Conservation (phyloP, 2,329 filamentous ascomycete genomes). For the Fusarium sp. region DNA sequence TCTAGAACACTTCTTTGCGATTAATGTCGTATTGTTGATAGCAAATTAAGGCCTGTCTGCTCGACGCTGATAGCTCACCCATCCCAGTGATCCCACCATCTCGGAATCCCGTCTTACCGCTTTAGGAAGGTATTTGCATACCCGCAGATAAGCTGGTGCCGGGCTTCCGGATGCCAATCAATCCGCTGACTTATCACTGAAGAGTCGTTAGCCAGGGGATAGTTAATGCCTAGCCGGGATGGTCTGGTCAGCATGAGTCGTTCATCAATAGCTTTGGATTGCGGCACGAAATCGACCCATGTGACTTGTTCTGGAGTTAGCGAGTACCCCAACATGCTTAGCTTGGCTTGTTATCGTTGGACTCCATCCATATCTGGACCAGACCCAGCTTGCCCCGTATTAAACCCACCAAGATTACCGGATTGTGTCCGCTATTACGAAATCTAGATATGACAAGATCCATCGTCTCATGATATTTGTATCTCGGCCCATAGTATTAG, state of each 20-base stretch:
- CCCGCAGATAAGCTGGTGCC: constrained; percentile 32
- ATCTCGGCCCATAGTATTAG: background rate
- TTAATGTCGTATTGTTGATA: background rate
- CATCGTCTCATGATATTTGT: background rate
- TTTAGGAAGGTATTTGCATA: constrained; percentile 17
- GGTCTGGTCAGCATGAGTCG: too few relatives aligned
- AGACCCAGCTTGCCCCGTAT: background rate
- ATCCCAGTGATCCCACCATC: constrained; percentile 4
- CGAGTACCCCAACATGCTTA: background rate
- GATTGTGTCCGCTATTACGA: background rate
- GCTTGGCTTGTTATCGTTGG: background rate
- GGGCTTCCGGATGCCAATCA: constrained; percentile 19
- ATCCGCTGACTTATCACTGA: constrained; percentile 2
- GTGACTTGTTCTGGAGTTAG: background rate
- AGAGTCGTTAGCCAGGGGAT: background rate
- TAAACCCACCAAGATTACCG: constrained; percentile 7
- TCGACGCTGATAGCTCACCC: background rate
- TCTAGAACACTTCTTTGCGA: constrained; percentile 29
- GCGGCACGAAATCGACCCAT: background rate
- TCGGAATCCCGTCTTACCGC: background rate
- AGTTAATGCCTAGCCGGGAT: too few relatives aligned
- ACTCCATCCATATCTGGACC: background rate
- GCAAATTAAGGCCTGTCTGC: background rate
- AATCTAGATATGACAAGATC: background rate
- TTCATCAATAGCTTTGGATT: background rate